Evolutionary conservation across 306 rosid genomes (phyloP), one percentile per base, ranked within the genome.

Genomic region (Crataegus laevigata): DNA sequence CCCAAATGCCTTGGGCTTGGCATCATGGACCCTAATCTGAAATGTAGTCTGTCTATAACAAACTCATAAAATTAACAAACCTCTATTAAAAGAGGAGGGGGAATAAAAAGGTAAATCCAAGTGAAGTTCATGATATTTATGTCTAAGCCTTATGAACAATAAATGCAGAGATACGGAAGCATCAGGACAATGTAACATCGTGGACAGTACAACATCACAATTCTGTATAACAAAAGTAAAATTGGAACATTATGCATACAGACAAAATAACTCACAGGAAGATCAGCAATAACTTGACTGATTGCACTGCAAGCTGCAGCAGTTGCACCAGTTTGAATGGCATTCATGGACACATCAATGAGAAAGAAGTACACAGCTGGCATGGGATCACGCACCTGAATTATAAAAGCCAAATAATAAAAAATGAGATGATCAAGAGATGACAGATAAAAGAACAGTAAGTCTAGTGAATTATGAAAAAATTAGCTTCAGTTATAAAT

Each of bases 291-390:
- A 79, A 94, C 97, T 94, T 90, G 97, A 86, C 69, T 83, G 80
- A 94, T 92, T 80, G 96, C 97, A 89, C 96, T 87, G 96, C 99
- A 94, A 70, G 99, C 99, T 80, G 99, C 99, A 78, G 93, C 99
- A 65, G 99, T 84, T 64, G 99, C 99, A 83, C 99, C 99, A 82
- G 96, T 94, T 88, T 94, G 97, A 72, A 94, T 81, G 58, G 99
- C 96, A 80, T 94, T 94, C 96, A 90, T 89, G 69, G 99, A 92
- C 61, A 92, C 99, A 87, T 94, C 99, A 34, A 94, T 82, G 80
- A 94, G 97, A 82, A 92, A 94, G 83, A 94, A 94, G 83, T 87
- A 94, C 66, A 88, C 96, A 55, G 99, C 97, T 7, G 99, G 96
- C 97, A 94, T 94, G 75, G 99, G 99, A 80, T 94, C 97, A 42